These are phyloP conservation scores for Akanthomyces uredinophilus DNA, from an alignment of 2,329 filamentous ascomycete species.

Conservation along the genomic window DNA sequence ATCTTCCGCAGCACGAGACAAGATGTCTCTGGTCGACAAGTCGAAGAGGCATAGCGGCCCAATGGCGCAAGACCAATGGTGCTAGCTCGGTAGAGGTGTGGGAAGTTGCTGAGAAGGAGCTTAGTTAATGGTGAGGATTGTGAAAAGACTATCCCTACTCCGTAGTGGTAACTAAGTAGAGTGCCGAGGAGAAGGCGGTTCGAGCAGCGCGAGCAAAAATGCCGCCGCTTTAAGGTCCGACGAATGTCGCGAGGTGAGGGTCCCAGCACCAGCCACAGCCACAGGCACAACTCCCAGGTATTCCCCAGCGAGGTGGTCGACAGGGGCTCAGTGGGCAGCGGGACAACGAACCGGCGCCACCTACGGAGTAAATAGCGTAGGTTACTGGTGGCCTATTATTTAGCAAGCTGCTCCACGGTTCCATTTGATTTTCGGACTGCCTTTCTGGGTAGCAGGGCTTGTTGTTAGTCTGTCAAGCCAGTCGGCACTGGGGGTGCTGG, in stretches of 20 bases:
- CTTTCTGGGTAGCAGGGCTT: neutral
- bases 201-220: neutral
- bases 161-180: neutral
- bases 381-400: no score
- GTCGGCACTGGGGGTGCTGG: neutral
- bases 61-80: neutral
- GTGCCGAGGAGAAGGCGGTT: neutral
- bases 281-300: neutral
- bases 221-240: slow-evolving; percentile 3
- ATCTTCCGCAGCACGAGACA: neutral
- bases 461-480: no score
- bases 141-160: no score
- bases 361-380: no score
- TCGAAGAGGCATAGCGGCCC: neutral
- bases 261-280: neutral
- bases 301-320: neutral
- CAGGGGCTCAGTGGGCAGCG: neutral
- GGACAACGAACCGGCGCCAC: neutral
- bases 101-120: neutral
- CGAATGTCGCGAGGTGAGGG: neutral
- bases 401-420: neutral
- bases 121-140: no score
- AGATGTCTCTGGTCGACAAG: neutral
- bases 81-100: neutral
- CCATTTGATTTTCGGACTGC: neutral